These are phyloP conservation scores for Phaseolus lunatus DNA, from an alignment of 306 rosid genomes.

Conservation along the genomic window DNA sequence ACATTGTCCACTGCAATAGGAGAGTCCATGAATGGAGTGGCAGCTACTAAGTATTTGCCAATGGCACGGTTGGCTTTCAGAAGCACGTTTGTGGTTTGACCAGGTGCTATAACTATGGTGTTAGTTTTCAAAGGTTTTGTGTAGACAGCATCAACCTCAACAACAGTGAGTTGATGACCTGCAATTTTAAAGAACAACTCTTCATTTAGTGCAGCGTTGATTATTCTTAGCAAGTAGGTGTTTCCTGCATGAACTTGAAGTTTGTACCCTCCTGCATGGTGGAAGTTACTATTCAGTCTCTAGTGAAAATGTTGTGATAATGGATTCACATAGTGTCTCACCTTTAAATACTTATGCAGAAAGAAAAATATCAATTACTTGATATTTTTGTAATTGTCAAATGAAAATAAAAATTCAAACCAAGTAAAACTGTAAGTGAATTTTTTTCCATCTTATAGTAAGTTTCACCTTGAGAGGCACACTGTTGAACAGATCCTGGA, in stretches of 20 bases:
- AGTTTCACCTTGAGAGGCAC: constrained; percentile 64
- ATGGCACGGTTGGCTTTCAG: constrained; percentile 49
- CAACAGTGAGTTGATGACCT: constrained; percentile 69
- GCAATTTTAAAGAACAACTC: constrained; percentile 88
- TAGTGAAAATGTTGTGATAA: neutral
- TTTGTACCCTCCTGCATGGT: constrained; percentile 57
- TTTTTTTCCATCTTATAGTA: neutral
- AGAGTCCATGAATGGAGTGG: constrained; percentile 80
- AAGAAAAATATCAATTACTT: neutral
- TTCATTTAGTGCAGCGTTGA: constrained; percentile 91
- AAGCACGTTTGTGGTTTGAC: constrained; percentile 88
- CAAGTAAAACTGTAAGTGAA: neutral
- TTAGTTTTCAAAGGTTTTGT: constrained; percentile 77
- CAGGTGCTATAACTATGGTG: constrained; percentile 81
- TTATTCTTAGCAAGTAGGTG: constrained; percentile 71
- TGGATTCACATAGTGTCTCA: too few species aligned
- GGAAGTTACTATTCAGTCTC: neutral
- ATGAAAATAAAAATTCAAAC: neutral
- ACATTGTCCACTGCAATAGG: constrained; percentile 67
- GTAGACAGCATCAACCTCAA: constrained; percentile 85
- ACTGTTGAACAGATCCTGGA: constrained; percentile 58
- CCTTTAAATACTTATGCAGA: neutral
- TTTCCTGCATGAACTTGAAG: constrained; percentile 61
- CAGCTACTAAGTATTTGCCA: constrained; percentile 69
- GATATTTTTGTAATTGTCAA: neutral